Evolutionary conservation across 768 basidiomycete genomes (phyloP), one percentile per base, ranked within the genome.

Genomic region (Trichaptum fuscoviolaceum): DNA sequence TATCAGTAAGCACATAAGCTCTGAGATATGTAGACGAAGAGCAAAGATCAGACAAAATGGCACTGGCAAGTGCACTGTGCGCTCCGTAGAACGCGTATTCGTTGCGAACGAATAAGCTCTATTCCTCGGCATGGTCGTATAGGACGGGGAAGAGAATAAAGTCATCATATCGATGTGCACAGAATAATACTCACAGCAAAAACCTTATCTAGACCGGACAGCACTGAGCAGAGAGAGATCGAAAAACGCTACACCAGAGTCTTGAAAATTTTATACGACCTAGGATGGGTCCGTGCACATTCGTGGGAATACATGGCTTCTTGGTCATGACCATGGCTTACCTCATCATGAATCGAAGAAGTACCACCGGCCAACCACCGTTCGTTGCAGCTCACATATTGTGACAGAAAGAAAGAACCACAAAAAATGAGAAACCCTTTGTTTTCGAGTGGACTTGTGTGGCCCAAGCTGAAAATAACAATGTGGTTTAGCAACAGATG

Each of bases 71-170:
- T 89, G 84, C 88, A 84, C 87, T 89, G 74, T 81, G 84, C 83
- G 78, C 77, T 79, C 82, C 79, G 77, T 67, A 84, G 78, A 80
- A 78, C 82, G 83, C 85, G 76, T 79, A 84, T 87, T 81, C 81
- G 87, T 87, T 88, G 87, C 86, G 86, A 89, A 90, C 86, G 83
- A 82, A 88, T 86, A 75, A 74, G 72, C 88, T 89, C 89, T 91
- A 76, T 85, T 81, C 75, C 89, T 91, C 90, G 86, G 81, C 91
- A 92, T 87, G 85, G 91, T 91, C 90, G 90, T 88, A 74, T 91
- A 91, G 78, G 90, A 88, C 89, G 90, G 90, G 90, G 90, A 91
- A 92, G 89, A 91, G 90, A 91, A 91, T 84, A 82, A 82, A 82
- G 85, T 88, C 89, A 90, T 90, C 88, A 75, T 69, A 23, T 65